Evolutionary conservation across 1,284 basidiomycete species (phyloP).

Genomic region (Phellinidium pouzarii): DNA sequence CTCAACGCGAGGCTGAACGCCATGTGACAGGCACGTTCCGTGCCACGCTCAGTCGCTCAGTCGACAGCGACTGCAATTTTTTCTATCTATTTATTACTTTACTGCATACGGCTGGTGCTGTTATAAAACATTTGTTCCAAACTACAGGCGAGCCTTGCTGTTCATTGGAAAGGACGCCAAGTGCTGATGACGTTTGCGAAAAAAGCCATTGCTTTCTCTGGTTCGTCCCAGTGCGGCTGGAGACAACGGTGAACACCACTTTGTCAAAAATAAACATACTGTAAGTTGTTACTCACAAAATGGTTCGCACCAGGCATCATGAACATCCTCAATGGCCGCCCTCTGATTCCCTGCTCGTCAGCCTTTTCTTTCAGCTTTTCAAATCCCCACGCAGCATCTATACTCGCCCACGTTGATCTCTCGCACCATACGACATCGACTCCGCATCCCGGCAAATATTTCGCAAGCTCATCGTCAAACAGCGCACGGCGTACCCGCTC

Average conservation of each 20-base stretch:
- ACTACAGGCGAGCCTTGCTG: no score
- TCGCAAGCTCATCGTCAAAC: constrained; percentile 14
- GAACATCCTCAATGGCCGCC: constrained; percentile 13
- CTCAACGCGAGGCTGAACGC: neutral
- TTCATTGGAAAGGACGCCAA: no score
- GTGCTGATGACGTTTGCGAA: constrained; percentile 5
- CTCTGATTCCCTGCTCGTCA: constrained; percentile 8
- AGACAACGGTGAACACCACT: neutral
- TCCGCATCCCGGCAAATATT: constrained; percentile 12
- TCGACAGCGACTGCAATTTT: constrained; percentile 2
- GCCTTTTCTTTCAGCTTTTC: constrained; percentile 10
- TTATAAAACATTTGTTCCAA: no score
- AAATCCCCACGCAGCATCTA: constrained; percentile 17
- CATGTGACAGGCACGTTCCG: constrained; percentile 19
- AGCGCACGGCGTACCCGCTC: constrained; percentile 17
- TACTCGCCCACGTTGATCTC: constrained; percentile 13
- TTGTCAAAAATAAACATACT: neutral
- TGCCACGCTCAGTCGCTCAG: constrained; percentile 21
- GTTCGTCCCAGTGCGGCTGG: constrained; percentile 7
- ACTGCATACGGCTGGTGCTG: no score
- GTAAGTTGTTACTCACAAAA: constrained; percentile 17
- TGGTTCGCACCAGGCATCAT: constrained; percentile 20
- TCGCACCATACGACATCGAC: constrained; percentile 18
- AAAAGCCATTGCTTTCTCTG: constrained; percentile 12
- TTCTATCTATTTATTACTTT: no score